Conservation (phyloP, 73 alveolate genomes). For the Tetrahymena malaccensis region DNA sequence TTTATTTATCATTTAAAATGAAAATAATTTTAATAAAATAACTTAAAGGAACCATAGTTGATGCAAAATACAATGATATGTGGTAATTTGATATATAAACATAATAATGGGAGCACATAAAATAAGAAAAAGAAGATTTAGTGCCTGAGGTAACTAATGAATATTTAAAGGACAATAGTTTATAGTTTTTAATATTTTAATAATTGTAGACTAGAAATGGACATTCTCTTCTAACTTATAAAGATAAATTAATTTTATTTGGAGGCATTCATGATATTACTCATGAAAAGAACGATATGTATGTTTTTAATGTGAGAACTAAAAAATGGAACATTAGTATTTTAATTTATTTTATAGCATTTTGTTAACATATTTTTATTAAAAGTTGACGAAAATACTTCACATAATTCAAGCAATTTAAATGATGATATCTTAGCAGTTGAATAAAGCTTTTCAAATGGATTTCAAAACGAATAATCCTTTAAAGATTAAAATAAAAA, state of each 20-base stretch:
- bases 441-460: not conserved
- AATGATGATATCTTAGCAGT: not conserved
- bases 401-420: not conserved
- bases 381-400: not conserved
- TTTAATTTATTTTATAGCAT: not conserved
- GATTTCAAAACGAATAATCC: not conserved
- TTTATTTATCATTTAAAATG: not conserved
- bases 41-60: not conserved
- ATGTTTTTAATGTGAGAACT: not conserved
- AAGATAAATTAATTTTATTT: constrained; percentile 2
- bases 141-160: not conserved
- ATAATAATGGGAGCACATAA: not conserved
- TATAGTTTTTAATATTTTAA: not conserved
- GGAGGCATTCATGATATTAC: constrained; percentile 33
- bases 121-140: not conserved
- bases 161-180: not conserved
- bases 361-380: not conserved
- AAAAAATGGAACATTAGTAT: not conserved
- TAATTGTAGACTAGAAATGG: constrained; percentile 4
- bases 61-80: not conserved
- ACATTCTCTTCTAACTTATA: not conserved
- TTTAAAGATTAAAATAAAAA: not conserved
- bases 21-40: not conserved
- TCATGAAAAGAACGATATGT: constrained; percentile 26
- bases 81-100: not conserved